phyloP scores from a whole-genome alignment of 2,329 filamentous ascomycete genomes.

The Pyricularia pennisetigena region DNA sequence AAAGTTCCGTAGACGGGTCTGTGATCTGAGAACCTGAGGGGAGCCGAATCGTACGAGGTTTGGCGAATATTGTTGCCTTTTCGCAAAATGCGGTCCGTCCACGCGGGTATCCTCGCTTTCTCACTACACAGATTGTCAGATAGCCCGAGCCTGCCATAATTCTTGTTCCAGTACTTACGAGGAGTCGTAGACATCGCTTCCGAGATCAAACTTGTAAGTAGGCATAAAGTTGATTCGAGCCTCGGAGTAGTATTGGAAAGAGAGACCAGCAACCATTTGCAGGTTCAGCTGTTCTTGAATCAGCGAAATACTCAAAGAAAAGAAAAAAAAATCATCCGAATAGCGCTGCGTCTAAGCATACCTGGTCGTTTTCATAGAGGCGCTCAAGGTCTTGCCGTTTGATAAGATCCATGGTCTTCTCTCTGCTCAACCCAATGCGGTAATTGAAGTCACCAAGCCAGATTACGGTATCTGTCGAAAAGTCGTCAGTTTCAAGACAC shows the following conservation, averaged over 20 bases:
- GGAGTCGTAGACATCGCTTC: conserved; percentile 81
- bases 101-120: conserved; percentile 89
- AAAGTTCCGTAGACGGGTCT: conserved; percentile 91
- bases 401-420: conserved; percentile 67
- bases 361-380: conserved; percentile 83
- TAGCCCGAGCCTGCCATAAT: conserved; percentile 12
- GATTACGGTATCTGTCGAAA: conserved; percentile 53
- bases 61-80: conserved; percentile 80
- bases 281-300: conserved; percentile 58
- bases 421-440: conserved; percentile 75
- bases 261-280: conserved; percentile 87
- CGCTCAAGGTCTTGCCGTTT: conserved; percentile 62
- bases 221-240: conserved; percentile 79
- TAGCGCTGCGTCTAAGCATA: too few relatives aligned
- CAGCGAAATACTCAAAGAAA: too few relatives aligned
- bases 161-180: conserved; percentile 46
- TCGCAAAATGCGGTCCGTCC: conserved; percentile 88
- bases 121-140: conserved; percentile 45
- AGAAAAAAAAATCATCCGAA: too few relatives aligned
- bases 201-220: conserved; percentile 93
- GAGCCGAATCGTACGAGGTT: conserved; percentile 70
- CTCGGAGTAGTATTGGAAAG: conserved; percentile 89
- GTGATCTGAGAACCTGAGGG: conserved; percentile 86
- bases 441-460: conserved; percentile 99
- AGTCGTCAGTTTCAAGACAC: neutral